These are phyloP conservation scores for Colletotrichum tabaci DNA, from an alignment of 2,329 filamentous ascomycete species.

Conservation along the genomic window DNA sequence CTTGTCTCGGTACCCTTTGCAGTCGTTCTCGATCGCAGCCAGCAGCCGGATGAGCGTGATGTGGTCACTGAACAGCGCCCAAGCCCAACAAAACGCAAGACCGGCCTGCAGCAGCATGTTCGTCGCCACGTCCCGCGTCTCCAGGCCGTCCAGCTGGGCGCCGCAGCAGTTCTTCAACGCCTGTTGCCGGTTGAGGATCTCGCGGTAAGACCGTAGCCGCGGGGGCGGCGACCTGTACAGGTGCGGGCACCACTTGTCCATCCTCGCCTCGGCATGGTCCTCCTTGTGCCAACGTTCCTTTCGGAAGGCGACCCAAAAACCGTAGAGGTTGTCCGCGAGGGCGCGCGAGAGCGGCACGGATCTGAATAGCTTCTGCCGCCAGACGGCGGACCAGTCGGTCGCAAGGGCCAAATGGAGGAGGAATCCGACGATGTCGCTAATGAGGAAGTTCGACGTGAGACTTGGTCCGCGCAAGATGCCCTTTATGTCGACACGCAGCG, in stretches of 20 bases:
- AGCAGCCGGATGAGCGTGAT: conserved; percentile 22
- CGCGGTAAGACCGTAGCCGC: conserved; percentile 37
- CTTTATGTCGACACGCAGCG: conserved; percentile 17
- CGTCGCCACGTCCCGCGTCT: conserved; percentile 20
- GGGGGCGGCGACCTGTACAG: conserved; percentile 20
- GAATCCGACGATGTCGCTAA: conserved; percentile 29
- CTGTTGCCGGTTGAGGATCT: conserved; percentile 42
- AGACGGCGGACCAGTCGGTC: conserved; percentile 24
- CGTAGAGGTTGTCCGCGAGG: not conserved
- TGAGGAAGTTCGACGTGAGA: conserved; percentile 13
- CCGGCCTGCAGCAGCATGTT: conserved; percentile 35
- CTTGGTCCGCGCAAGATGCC: conserved; percentile 11
- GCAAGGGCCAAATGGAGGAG: conserved; percentile 10
- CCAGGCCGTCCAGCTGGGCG: conserved; percentile 20
- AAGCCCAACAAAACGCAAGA: conserved; percentile 34
- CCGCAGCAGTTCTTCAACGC: conserved; percentile 36
- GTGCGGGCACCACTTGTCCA: conserved; percentile 24
- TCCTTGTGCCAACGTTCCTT: conserved; percentile 35
- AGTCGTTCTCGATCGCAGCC: conserved; percentile 16
- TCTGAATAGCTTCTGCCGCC: conserved; percentile 11
- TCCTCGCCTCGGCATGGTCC: conserved; percentile 17
- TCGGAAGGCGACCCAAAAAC: conserved; percentile 23
- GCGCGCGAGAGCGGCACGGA: conserved; percentile 2
- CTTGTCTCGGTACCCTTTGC: not conserved
- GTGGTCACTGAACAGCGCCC: conserved; percentile 27